phyloP scores from a whole-genome alignment of 345 rosid genomes.

The Gossypium stocksii region DNA sequence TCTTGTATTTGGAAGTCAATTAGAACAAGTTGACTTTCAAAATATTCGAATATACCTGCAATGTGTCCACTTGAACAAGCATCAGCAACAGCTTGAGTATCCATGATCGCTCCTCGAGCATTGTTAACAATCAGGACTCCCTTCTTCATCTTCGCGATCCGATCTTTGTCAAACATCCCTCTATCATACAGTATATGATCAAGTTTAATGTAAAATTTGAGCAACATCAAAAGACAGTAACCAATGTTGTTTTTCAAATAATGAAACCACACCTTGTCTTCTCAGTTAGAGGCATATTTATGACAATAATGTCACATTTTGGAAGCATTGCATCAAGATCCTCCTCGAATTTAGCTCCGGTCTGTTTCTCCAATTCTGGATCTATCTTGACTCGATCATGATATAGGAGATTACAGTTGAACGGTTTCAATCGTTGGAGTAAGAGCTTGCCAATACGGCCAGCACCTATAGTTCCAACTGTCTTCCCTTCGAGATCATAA shows the following conservation, averaged over 20 bases:
- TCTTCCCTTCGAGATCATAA: slow-evolving; percentile 95
- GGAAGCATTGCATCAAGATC: slow-evolving; percentile 78
- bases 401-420: slow-evolving; percentile 81
- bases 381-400: slow-evolving; percentile 79
- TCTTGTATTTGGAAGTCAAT: background rate
- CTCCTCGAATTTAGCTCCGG: slow-evolving; percentile 74
- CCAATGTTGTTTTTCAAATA: background rate
- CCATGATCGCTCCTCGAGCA: slow-evolving; percentile 96
- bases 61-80: slow-evolving; percentile 81
- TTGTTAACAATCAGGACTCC: slow-evolving; percentile 88
- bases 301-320: slow-evolving; percentile 74
- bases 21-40: background rate
- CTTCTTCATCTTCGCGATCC: slow-evolving; percentile 78
- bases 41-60: slow-evolving; percentile 41
- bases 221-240: background rate
- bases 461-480: slow-evolving; percentile 84
- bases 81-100: slow-evolving; percentile 80
- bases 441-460: slow-evolving; percentile 87
- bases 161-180: slow-evolving; percentile 73
- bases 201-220: background rate
- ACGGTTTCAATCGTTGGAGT: slow-evolving; percentile 86
- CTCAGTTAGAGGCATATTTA: slow-evolving; percentile 87
- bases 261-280: slow-evolving; percentile 53
- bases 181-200: slow-evolving; percentile 25
- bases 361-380: slow-evolving; percentile 60